Conservation (phyloP, 1,284 basidiomycete genomes). For the Ustilago lituana region DNA sequence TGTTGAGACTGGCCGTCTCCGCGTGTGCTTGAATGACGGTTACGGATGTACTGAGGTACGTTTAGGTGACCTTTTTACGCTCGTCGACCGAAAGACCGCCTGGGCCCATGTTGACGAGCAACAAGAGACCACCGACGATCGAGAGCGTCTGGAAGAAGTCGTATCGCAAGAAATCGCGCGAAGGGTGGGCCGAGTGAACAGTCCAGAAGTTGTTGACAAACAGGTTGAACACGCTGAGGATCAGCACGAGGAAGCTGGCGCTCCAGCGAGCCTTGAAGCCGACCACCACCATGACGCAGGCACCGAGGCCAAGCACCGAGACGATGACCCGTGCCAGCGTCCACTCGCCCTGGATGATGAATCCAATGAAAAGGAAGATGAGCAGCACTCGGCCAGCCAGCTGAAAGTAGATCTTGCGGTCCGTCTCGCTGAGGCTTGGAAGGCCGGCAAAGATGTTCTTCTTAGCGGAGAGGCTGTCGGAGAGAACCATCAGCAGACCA, state of each 20-base stretch:
- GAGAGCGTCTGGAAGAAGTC: constrained; percentile 72
- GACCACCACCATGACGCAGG: constrained; percentile 95
- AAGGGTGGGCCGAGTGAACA: constrained; percentile 87
- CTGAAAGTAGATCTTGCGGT: constrained; percentile 91
- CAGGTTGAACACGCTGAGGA: constrained; percentile 90
- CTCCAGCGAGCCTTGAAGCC: constrained; percentile 99
- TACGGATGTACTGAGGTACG: too few relatives aligned
- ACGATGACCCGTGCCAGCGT: constrained; percentile 83
- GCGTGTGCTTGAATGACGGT: too few relatives aligned
- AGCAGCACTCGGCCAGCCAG: constrained; percentile 95
- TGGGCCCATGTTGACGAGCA: constrained; percentile 98
- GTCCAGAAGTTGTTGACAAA: constrained; percentile 98
- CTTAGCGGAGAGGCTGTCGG: constrained; percentile 85
- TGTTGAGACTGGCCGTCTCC: too few relatives aligned
- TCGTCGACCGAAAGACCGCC: constrained; percentile 97
- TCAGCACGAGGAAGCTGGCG: constrained; percentile 92
- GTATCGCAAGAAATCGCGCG: constrained; percentile 89
- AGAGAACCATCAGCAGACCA: constrained; percentile 96
- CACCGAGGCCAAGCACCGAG: constrained; percentile 74
- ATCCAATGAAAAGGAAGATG: constrained; percentile 99
- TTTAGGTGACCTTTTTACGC: constrained; percentile 85
- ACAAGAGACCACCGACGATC: constrained; percentile 95
- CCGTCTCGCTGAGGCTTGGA: constrained; percentile 86
- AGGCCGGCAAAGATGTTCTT: constrained; percentile 87
- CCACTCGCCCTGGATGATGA: constrained; percentile 94